Evolutionary conservation across 257 asterid genomes (phyloP), one percentile per base, ranked within the genome.

Genomic region (Cynanchum wilfordii): DNA sequence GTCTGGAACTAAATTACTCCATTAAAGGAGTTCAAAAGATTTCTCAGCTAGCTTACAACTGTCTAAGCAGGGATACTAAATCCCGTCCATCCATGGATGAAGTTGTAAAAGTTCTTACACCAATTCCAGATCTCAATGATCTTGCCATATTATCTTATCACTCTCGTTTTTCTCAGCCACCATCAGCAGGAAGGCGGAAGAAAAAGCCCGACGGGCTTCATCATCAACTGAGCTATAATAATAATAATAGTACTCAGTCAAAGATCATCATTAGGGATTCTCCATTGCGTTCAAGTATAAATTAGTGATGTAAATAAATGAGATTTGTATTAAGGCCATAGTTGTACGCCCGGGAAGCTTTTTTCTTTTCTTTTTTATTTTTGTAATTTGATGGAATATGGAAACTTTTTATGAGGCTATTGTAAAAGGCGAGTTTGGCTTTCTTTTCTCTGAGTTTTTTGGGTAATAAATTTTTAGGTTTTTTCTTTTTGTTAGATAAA

Each of bases 51-150:
- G 92, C 96, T 52, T 81, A 68, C 73, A 84, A 47, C 51, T 93
- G 97, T 83, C 87, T 93, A 24, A 83, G 87, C 82, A 73, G 96
- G 79, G 98, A 93, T 69, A 82, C 96, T 2, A 91, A 91, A 70
- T 82, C 92, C 17, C 89, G 96, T 7, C 98, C 98, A 13, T 79
- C 97, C 0, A 88, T 91, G 97, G 98, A 91, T 38, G 98, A 91
- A 57, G 79, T 93, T 33, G 95, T 93, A 5, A 88, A 88, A 83
- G 87, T 84, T 71, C 89, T 91, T 15, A 78, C 89, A 5, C 91
- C 91, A 4, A 64, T 93, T 36, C 96, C 87, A 78, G 96, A 89
- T 19, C 89, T 91, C 73, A 86, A 86, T 40, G 98, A 93, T 67
- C 86, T 88, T 1, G 96, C 98, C 5, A 82, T 91, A 76, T 82